Evolutionary conservation across 495 filamentous ascomycete genomes (phyloP), one percentile per base, ranked within the genome.

Genomic region (Penicillium samsonianum): DNA sequence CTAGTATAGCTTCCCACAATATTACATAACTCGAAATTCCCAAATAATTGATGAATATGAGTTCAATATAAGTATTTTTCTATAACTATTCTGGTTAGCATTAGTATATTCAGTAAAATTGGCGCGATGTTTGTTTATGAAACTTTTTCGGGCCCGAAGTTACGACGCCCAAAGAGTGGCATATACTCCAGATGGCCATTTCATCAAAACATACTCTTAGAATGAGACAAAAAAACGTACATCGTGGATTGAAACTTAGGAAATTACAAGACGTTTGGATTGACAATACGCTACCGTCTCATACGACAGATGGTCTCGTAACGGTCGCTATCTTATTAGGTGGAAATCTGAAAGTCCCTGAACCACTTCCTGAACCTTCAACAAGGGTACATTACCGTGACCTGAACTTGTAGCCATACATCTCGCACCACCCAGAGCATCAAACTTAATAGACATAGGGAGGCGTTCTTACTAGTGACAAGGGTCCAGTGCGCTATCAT

Each of bases 171-270:
- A n/a, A n/a, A 11, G 28, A 30, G 8, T 30, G 28, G 28, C 2
- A 30, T 37, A 37, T 8, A 37, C 33, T 37, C 33, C 5, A 6
- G 5, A 37, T 14, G 33, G 33, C 33, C 14, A n/a, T 37, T 6
- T 16, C 14, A n/a, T 6, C 5, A 7, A n/a, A 37, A 6, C 2
- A 14, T 1, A n/a, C 28, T 2, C 28, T 30, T 16, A n/a, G 5
- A 37, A 14, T n/a, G 14, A 16, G 14, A n/a, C 14, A 16, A 16
- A 37, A n/a, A 5, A 16, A 16, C 1, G 14, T n/a, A n/a, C n/a
- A 37, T 37, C 14, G 5, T 37, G 33, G 33, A n/a, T 16, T 37
- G 33, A 53, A 28, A 33, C 66, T 61, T 30, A 60, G 52, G 22
- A 60, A 60, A 40, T 59, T 45, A 25, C 22, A 25, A 37, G 33